Evolutionary conservation across 1,284 basidiomycete species (phyloP), one percentile per base, ranked within the genome.

Genomic region (Amylostereum chailletii): DNA sequence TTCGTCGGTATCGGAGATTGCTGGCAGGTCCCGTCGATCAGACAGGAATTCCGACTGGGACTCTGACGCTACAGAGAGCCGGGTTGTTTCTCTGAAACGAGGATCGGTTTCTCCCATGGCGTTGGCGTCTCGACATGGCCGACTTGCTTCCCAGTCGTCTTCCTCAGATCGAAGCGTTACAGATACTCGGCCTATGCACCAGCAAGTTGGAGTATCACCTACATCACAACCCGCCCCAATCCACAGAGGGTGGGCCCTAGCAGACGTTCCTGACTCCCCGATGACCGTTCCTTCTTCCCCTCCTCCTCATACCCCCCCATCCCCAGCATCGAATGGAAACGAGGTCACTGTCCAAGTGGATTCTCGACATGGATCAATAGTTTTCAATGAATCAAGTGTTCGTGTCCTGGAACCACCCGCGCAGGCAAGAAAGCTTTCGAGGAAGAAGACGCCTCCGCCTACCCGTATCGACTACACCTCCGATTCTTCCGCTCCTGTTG

Each of bases 21-120:
- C 51, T 47, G 46, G 32, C 51, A 45, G 53, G 19, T 42, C 55
- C 1, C 57, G 53, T 37, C 51, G 58, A 30, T 52, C 50, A 10
- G 59, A 58, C 6, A 61, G 53, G 34, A 68, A 68, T 37, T 74
- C 71, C 27, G 79, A 77, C 41, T 67, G 70, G 57, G 81, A 83
- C 30, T 79, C 79, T 1, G 83, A 83, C 51, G 58, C 65, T 7
- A 66, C 58, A 36, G 60, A 66, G 7, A 82, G 83, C 59, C 70
- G 83, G 49, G 65, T 72, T 45, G 72, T 89, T 8, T 74, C 76
- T 27, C 58, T 89, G 32, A 82, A 83, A 58, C 76, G 82, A n/a
- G 71, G 73, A 53, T 77, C 81, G 6, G 62, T 84, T 5, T 87
- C 84, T 3, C 83, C 85, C 1, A 83, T 86, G 80, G 81, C 83